phyloP scores from a whole-genome alignment of 2,329 filamentous ascomycete species.

The Penicillium brevicompactum region DNA sequence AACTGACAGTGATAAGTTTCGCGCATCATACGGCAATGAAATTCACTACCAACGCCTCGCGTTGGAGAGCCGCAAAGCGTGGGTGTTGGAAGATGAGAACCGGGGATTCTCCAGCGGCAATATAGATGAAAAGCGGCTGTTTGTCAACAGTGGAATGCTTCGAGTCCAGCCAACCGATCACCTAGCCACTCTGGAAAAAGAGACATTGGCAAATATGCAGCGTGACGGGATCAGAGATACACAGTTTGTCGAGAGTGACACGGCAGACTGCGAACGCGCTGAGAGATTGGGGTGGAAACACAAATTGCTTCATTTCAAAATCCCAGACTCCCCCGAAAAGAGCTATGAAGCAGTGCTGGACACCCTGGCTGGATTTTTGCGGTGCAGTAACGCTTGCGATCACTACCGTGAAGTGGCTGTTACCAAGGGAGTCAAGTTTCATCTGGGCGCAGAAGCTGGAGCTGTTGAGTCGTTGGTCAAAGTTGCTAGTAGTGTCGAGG shows the following conservation, averaged over 20 bases:
- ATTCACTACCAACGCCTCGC: constrained; percentile 21
- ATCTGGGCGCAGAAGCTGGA: constrained; percentile 28
- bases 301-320: constrained; percentile 17
- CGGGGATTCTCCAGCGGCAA: constrained; percentile 4
- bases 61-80: constrained; percentile 14
- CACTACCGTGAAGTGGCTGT: constrained; percentile 22
- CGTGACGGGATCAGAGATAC: constrained; percentile 17
- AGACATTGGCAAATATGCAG: constrained; percentile 20
- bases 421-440: constrained; percentile 27
- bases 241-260: constrained; percentile 17
- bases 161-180: constrained; percentile 17
- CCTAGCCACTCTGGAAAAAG: constrained; percentile 14
- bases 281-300: constrained; percentile 13
- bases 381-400: constrained; percentile 18
- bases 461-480: constrained; percentile 26
- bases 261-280: constrained; percentile 16
- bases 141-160: constrained; percentile 21
- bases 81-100: constrained; percentile 16
- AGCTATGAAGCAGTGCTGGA: constrained; percentile 17
- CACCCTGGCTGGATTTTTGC: constrained; percentile 15
- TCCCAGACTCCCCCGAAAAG: constrained; percentile 6
- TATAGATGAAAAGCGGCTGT: constrained; percentile 13
- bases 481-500: not conserved
- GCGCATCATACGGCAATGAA: constrained; percentile 19
- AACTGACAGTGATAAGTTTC: constrained; percentile 6